Evolutionary conservation across 202 grass and related monocot species (phyloP).

Genomic region (Cymbopogon flexuosus): DNA sequence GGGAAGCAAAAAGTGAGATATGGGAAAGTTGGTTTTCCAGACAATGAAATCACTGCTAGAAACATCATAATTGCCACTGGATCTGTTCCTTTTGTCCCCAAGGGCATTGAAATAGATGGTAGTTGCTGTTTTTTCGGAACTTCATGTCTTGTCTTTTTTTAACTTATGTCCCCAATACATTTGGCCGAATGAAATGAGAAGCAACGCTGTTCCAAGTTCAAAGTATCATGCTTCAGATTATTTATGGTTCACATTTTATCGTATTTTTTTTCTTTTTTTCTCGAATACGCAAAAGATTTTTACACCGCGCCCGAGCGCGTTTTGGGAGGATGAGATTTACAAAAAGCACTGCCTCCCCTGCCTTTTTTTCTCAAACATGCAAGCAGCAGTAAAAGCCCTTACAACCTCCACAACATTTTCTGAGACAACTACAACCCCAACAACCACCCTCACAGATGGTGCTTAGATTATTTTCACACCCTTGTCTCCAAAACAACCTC

Average conservation of each 20-base stretch:
- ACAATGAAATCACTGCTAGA: constrained; percentile 75
- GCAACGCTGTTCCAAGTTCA: background rate
- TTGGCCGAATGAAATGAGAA: background rate
- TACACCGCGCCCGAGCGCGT: too few species aligned
- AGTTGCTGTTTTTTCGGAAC: background rate
- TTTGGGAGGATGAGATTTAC: too few species aligned
- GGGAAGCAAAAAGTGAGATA: constrained; percentile 75
- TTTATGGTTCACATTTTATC: background rate
- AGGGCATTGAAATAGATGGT: constrained; percentile 97
- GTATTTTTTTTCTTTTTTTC: background rate
- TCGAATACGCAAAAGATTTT: too few species aligned
- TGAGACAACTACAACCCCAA: too few species aligned
- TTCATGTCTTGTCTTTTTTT: background rate
- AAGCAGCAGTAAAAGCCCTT: too few species aligned
- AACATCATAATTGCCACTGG: constrained; percentile 94
- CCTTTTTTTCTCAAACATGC: background rate
- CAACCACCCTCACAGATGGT: background rate
- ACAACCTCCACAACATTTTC: too few species aligned
- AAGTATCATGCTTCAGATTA: constrained; percentile 12
- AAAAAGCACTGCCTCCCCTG: too few species aligned
- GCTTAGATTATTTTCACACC: background rate
- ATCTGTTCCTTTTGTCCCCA: constrained; percentile 87
- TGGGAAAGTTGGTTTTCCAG: constrained; percentile 71
- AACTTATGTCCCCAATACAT: background rate
- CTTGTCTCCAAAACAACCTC: background rate